Conservation (phyloP, 768 basidiomycete genomes). For the Omphalotus guepiniiformis region DNA sequence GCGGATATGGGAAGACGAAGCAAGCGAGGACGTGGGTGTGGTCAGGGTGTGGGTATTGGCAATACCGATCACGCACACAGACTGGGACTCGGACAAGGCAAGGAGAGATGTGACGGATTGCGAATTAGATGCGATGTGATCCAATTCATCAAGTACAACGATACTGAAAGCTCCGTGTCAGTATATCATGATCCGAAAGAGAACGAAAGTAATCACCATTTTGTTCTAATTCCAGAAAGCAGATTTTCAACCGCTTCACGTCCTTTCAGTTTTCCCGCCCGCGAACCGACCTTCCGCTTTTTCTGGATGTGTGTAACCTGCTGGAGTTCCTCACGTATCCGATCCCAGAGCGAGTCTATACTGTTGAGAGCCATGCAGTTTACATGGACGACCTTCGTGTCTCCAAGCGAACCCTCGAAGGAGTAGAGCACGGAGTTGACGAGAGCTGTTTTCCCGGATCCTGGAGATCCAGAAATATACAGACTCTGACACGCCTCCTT, state of each 20-base stretch:
- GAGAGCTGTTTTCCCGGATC: constrained; percentile 88
- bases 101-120: constrained; percentile 63
- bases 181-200: not conserved
- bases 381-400: constrained; percentile 49
- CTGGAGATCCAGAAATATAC: constrained; percentile 91
- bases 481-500: constrained; percentile 41
- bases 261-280: not conserved
- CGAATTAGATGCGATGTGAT: constrained; percentile 66
- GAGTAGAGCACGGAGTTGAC: constrained; percentile 61
- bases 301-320: constrained; percentile 15
- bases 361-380: constrained; percentile 80
- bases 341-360: constrained; percentile 71
- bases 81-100: constrained; percentile 51
- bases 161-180: constrained; percentile 39
- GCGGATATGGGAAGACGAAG: constrained; percentile 29
- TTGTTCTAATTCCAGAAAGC: not conserved
- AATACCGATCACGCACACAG: constrained; percentile 75
- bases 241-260: constrained; percentile 1
- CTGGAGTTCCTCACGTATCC: constrained; percentile 54
- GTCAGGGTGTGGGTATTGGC: constrained; percentile 88
- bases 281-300: constrained; percentile 30
- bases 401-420: constrained; percentile 28
- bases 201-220: constrained; percentile 2
- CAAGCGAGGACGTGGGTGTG: constrained; percentile 40
- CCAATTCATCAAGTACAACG: constrained; percentile 82